These are phyloP conservation scores for Petunia secreta DNA, from an alignment of 257 asterid species.

Conservation along the genomic window DNA sequence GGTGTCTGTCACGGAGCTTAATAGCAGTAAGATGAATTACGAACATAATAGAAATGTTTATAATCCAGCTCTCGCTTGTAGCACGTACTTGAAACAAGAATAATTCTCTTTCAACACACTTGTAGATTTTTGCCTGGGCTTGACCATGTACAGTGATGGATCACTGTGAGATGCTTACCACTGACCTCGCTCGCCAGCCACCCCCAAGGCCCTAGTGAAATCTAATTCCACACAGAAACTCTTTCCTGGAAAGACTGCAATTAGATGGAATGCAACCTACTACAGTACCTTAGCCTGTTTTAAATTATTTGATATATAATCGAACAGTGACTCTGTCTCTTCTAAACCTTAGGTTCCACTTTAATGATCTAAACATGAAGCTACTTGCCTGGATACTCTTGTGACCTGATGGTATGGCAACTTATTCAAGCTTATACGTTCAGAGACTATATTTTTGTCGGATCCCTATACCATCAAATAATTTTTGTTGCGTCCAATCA, in stretches of 20 bases:
- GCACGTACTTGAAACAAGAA: background rate
- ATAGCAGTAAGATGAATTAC: background rate
- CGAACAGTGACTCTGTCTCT: no score
- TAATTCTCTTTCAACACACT: background rate
- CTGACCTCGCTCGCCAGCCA: background rate
- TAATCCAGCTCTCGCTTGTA: background rate
- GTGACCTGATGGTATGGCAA: background rate
- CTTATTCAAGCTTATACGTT: background rate
- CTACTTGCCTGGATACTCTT: background rate
- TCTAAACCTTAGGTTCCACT: background rate
- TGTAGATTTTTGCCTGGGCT: background rate
- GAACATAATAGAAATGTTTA: background rate
- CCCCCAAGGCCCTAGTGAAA: background rate
- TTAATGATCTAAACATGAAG: background rate
- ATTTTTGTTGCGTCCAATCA: background rate
- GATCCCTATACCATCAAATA: background rate
- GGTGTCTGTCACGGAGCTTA: background rate
- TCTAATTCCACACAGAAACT: background rate
- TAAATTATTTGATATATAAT: no score
- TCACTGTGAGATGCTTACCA: background rate
- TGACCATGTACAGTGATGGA: background rate
- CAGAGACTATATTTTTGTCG: background rate
- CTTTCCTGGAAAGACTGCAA: background rate
- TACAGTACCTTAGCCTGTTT: background rate
- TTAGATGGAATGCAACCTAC: background rate